Evolutionary conservation across 2,329 filamentous ascomycete genomes (phyloP), one percentile per base, ranked within the genome.

Genomic region (Penicillium vulpinum): DNA sequence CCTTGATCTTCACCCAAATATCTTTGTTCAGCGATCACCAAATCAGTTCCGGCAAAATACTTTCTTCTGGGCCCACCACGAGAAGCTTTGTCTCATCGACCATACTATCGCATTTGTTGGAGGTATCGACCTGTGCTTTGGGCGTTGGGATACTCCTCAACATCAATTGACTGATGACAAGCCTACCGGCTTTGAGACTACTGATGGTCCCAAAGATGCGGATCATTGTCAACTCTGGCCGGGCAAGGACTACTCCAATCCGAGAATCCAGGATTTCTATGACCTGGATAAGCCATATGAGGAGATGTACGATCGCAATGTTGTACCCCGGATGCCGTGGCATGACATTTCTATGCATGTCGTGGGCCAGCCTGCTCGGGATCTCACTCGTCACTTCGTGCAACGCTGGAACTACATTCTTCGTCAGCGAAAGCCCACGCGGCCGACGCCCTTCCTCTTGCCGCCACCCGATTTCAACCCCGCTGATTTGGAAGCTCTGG

Each of bases 11-110:
- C 93, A 97, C 67, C 92, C 92, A 21, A 99, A 99, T 72, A 88
- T 99, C 61, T 96, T 96, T 67, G 92, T 99, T 15, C 92, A 97
- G 71, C 83, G 94, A 67, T 97, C 94, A 3, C 94, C 94, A 0
- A 97, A 99, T 67, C 94, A 99, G 75, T 92, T 97, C 76, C 90
- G 96, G 70, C 96, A 99, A 77, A 97, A 97, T 68, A 96, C 96
- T 44, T 99, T 99, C 79, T 99, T 99, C 80, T 99, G 95, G 82
- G 94, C 94, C 1, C 94, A 99, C 71, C 94, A 99, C 75, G 94
- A 99, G 74, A 99, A 99, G 76, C 84, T 99, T n/a, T 93, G 92
- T 69, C 87, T 99, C 39, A 90, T 99, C 18, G 94, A 99, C 71
- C 94, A 97, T 70, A 94, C 93, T 52, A 87, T 97, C 48, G 94